A percentile compares a stretch with the other conserved stretches of the same genome.
Conservation (phyloP, 208 protist genomes). For the Herpetomonas muscarum region DNA sequence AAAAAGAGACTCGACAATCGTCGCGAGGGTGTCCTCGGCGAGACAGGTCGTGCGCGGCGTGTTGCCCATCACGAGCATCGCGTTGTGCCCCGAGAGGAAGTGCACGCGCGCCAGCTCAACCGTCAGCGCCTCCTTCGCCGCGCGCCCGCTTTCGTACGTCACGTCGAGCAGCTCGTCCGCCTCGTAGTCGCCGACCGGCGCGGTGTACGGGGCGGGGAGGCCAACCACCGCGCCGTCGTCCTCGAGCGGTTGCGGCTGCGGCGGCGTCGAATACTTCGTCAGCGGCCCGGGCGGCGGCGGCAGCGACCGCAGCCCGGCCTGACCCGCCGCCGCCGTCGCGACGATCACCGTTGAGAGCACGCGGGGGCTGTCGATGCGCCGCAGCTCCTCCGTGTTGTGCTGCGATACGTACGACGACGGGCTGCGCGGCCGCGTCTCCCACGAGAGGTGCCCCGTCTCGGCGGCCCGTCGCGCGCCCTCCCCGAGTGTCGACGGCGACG, state of each 20-base stretch:
- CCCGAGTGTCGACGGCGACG: no score
- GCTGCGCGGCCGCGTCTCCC: no score
- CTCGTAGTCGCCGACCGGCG: conserved; percentile 12
- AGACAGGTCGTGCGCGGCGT: conserved; percentile 25
- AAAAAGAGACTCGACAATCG: conserved; percentile 17
- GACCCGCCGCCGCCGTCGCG: no score
- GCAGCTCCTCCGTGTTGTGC: no score
- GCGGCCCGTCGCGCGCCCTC: no score
- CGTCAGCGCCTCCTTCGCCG: conserved; percentile 8
- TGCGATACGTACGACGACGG: no score
- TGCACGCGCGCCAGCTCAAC: conserved; percentile 19
- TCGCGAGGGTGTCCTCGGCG: conserved; percentile 27
- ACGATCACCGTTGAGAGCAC: no score
- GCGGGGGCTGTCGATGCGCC: no score
- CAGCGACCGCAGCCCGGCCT: no score
- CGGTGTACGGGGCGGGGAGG: conserved; percentile 3
- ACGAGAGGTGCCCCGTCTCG: no score
- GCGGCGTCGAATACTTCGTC: no score
- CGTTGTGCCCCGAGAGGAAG: conserved; percentile 37
- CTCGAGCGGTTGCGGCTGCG: neutral
- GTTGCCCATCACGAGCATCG: conserved; percentile 23
- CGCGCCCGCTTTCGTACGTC: conserved; percentile 12
- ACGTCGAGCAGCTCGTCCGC: conserved; percentile 29
- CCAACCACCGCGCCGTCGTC: neutral
- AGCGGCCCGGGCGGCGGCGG: no score